Base-by-base conservation (phyloP, 2,329 filamentous ascomycete genomes). In the Ophiostoma populinum region DNA sequence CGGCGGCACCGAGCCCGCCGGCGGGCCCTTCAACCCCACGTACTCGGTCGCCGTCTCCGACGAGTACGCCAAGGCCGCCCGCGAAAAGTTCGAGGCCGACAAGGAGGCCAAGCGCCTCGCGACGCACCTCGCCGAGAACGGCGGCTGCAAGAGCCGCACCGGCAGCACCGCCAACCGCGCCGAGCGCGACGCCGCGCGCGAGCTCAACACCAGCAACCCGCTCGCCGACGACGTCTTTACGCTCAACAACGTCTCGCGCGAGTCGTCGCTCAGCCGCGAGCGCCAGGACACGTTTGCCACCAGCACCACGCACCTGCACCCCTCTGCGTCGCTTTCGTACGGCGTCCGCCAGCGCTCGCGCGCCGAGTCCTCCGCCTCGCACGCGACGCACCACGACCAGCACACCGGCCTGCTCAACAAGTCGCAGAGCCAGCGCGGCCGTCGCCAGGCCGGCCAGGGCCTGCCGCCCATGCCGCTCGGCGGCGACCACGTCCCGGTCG, bases 11-110 rank as follows among this genome's bases (percentile, higher is more conserved):
- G 69, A 74, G 37, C 45, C 63, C 24, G 57, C 75, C 3, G 74
- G 74, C 39, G 70, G 68, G 26, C 67, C 80, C 6, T 71, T 65
- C 21, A 90, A 92, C 55, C 86, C 86, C 1, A 62, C 72, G 6
- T 93, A 90, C 61, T 78, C 76, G 13, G 86, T 94, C 15, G 54
- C 75, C 6, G 75, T 93, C 34, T 62, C 70, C 2, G 77, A 87
- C 42, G 59, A 67, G 0, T 68, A 73, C 44, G 85, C 83, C 6
- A 56, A 63, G 19, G 58, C 64, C 24, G 73, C 61, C 2, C 30
- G 40, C 8, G 36, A 36, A 2, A 32, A 39, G 15, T n/a, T 26
- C 10, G 32, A 38, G 12, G 22, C 25, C 7, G 27, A 15, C 8
- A 29, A n/a, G 27, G 33, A 5, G 11, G 65, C 66, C 17, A 56